Conservation (phyloP, 805 yeast genomes). For the Starmerella sirachaensis region DNA sequence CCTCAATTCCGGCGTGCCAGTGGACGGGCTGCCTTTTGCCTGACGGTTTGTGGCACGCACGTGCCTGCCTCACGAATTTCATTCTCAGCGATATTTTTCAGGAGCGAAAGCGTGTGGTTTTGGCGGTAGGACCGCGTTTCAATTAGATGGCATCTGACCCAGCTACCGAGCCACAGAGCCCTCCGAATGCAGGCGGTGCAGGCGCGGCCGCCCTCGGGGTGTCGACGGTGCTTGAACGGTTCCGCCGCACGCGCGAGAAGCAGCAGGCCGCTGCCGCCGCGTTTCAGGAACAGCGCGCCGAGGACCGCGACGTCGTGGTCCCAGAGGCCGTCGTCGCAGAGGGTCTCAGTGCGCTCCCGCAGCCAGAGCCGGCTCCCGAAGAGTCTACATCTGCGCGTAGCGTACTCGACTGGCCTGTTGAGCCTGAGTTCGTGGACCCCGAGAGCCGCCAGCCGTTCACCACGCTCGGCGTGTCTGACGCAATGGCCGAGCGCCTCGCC, state of each 20-base stretch:
- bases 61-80: no score
- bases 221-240: constrained; percentile 15
- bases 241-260: constrained; percentile 15
- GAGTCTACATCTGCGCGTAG: no score
- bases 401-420: constrained; percentile 47
- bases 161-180: not conserved
- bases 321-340: constrained; percentile 17
- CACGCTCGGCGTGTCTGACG: constrained; percentile 36
- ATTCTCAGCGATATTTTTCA: no score
- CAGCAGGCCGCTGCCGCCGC: not conserved
- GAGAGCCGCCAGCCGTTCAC: constrained; percentile 37
- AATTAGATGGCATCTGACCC: no score
- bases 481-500: constrained; percentile 37
- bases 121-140: no score
- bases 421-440: constrained; percentile 48
- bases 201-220: no score
- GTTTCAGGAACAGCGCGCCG: constrained; percentile 3
- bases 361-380: no score
- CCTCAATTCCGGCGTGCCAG: no score
- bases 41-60: no score
- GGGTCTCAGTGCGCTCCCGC: constrained; percentile 66
- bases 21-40: no score
- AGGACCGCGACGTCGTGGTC: constrained; percentile 13
- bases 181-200: not conserved
- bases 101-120: no score